These are phyloP conservation scores for Venustampulla echinocandica DNA, from an alignment of 495 filamentous ascomycete species.

Conservation along the genomic window DNA sequence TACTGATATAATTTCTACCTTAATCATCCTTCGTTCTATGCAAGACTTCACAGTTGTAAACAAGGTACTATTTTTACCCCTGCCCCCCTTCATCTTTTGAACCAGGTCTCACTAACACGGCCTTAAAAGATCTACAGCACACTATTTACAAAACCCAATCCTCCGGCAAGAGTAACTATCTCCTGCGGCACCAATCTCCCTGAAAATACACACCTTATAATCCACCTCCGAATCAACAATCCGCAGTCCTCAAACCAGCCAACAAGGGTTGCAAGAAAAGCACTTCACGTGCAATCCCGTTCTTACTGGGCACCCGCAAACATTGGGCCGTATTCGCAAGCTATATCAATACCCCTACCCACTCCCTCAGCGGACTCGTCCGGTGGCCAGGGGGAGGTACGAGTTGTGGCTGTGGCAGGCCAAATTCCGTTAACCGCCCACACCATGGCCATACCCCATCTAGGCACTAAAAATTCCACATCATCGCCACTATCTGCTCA, in stretches of 20 bases:
- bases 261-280: slow-evolving; percentile 21
- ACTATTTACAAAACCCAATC: slow-evolving; percentile 65
- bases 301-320: slow-evolving; percentile 98
- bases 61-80: slow-evolving; percentile 19
- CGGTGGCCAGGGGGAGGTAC: neutral
- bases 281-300: slow-evolving; percentile 84
- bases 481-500: slow-evolving; percentile 31
- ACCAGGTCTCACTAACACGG: slow-evolving; percentile 3
- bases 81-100: neutral
- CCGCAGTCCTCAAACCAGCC: neutral
- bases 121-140: slow-evolving; percentile 52
- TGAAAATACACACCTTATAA: slow-evolving; percentile 43
- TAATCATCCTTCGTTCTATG: slow-evolving; percentile 74
- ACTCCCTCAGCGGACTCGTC: neutral
- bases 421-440: slow-evolving; percentile 85
- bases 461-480: too few relatives aligned
- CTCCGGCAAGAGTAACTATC: slow-evolving; percentile 76
- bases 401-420: slow-evolving; percentile 59
- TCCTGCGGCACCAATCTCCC: slow-evolving; percentile 57
- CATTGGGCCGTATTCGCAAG: slow-evolving; percentile 95
- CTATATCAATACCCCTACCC: slow-evolving; percentile 50
- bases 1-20: slow-evolving; percentile 60
- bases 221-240: slow-evolving; percentile 30
- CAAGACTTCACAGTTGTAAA: slow-evolving; percentile 68
- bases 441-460: too few relatives aligned